A percentile compares a stretch with the other conserved stretches of the same genome.
phyloP scores from a whole-genome alignment of 192 early-diverging fungal species.

The Coemansia sp. region DNA sequence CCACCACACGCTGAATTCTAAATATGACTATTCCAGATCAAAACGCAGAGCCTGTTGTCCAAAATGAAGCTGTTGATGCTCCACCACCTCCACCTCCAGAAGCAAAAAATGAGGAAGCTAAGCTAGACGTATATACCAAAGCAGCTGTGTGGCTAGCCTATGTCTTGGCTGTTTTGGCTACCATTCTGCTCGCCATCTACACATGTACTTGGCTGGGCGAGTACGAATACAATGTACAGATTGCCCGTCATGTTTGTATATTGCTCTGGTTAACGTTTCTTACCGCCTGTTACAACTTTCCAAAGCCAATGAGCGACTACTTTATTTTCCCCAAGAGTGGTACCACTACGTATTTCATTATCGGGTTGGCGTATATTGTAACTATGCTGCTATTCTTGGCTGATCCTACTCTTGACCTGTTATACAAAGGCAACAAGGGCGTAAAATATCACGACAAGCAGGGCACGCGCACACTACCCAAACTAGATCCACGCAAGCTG shows the following conservation, averaged over 20 bases:
- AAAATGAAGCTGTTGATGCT: too few relatives aligned
- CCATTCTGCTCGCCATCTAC: slow-evolving; percentile 4
- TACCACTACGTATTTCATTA: background rate
- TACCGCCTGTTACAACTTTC: background rate
- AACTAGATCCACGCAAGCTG: slow-evolving; percentile 2
- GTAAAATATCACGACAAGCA: background rate
- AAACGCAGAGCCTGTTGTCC: too few relatives aligned
- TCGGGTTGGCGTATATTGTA: background rate
- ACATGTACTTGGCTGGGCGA: slow-evolving; percentile 12
- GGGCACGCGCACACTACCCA: slow-evolving; percentile 5
- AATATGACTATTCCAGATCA: too few relatives aligned
- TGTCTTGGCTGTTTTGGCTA: background rate
- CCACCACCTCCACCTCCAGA: background rate
- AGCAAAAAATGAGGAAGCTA: background rate
- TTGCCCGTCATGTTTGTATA: background rate
- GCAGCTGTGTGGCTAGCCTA: background rate
- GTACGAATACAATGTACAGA: slow-evolving; percentile 9
- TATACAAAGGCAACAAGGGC: slow-evolving; percentile 3
- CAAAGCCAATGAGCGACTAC: background rate
- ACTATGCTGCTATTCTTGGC: background rate
- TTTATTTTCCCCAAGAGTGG: slow-evolving; percentile 1
- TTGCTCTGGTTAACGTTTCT: slow-evolving; percentile 1
- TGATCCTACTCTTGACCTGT: background rate
- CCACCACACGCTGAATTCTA: too few relatives aligned
- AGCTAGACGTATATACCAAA: background rate